These are phyloP conservation scores for Gossypium davidsonii DNA, from an alignment of 441 rosid genomes.

Conservation along the genomic window DNA sequence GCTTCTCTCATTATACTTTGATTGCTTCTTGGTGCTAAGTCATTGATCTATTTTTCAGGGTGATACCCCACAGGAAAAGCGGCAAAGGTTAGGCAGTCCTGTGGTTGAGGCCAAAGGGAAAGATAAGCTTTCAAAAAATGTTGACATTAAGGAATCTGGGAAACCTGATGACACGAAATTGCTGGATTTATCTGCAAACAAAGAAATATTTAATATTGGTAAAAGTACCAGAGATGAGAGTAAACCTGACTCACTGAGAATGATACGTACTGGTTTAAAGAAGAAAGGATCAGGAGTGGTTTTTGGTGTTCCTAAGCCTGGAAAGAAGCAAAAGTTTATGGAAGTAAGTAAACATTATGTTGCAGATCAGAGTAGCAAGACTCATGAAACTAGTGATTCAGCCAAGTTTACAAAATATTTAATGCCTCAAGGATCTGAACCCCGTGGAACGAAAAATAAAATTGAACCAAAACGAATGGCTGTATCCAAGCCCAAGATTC, in stretches of 20 bases:
- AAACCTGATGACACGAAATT: constrained; percentile 46
- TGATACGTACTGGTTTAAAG: constrained; percentile 65
- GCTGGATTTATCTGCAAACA: constrained; percentile 50
- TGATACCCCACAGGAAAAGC: constrained; percentile 81
- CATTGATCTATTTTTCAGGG: constrained; percentile 47
- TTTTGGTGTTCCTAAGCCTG: constrained; percentile 96
- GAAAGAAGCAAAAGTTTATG: constrained; percentile 96
- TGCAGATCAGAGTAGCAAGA: constrained; percentile 43
- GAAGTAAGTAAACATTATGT: constrained; percentile 92
- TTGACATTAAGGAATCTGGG: constrained; percentile 29
- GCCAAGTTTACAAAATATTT: constrained; percentile 53
- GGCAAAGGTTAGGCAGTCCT: constrained; percentile 47
- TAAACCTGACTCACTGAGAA: constrained; percentile 46
- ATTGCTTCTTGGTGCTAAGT: constrained; percentile 18
- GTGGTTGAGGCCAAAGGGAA: constrained; percentile 40
- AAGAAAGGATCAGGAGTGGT: constrained; percentile 74
- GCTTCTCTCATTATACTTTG: constrained; percentile 5
- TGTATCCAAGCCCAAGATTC: constrained; percentile 50
- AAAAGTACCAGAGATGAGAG: constrained; percentile 44
- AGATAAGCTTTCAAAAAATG: constrained; percentile 36
- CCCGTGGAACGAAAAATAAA: constrained; percentile 60
- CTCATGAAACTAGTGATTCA: constrained; percentile 48
- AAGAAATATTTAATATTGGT: constrained; percentile 63
- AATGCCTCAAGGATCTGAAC: constrained; percentile 62
- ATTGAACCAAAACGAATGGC: constrained; percentile 42